Evolutionary conservation across 2,329 filamentous ascomycete species (phyloP).

Genomic region (Polytolypa hystricis): DNA sequence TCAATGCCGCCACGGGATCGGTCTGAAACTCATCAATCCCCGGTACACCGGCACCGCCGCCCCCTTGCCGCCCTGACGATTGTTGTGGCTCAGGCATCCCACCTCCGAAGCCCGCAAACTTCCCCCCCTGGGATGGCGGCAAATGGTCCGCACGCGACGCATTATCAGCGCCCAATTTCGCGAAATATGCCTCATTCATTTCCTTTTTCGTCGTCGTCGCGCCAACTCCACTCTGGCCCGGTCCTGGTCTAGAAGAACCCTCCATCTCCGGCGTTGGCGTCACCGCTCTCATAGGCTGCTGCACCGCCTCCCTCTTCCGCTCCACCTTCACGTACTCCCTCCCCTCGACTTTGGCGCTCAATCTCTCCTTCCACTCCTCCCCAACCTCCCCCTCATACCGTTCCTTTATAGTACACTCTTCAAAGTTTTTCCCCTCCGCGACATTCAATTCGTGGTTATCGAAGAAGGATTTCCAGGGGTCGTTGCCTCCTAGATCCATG

Average conservation of each 20-base stretch:
- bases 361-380: conserved; percentile 88
- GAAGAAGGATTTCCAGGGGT: conserved; percentile 78
- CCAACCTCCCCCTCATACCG: conserved; percentile 81
- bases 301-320: conserved; percentile 39
- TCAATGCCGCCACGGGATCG: conserved; percentile 78
- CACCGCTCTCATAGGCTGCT: conserved; percentile 25
- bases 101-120: conserved; percentile 84
- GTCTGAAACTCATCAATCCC: conserved; percentile 80
- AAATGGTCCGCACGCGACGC: conserved; percentile 61
- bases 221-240: conserved; percentile 17
- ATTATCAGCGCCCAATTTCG: conserved; percentile 72
- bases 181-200: conserved; percentile 81
- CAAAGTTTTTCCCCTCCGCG: conserved; percentile 61
- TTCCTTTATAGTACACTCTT: conserved; percentile 80
- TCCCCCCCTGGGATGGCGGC: conserved; percentile 82
- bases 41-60: conserved; percentile 38
- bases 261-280: conserved; percentile 28
- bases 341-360: conserved; percentile 79
- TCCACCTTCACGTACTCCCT: conserved; percentile 70
- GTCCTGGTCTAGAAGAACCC: conserved; percentile 16
- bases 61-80: background rate
- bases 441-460: conserved; percentile 57
- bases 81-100: conserved; percentile 47
- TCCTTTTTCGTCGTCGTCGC: conserved; percentile 45
- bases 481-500: conserved; percentile 88